Evolutionary conservation across 352 stramenopile species (phyloP), one percentile per base, ranked within the genome.

Genomic region (Phytophthora macrochlamydospora): DNA sequence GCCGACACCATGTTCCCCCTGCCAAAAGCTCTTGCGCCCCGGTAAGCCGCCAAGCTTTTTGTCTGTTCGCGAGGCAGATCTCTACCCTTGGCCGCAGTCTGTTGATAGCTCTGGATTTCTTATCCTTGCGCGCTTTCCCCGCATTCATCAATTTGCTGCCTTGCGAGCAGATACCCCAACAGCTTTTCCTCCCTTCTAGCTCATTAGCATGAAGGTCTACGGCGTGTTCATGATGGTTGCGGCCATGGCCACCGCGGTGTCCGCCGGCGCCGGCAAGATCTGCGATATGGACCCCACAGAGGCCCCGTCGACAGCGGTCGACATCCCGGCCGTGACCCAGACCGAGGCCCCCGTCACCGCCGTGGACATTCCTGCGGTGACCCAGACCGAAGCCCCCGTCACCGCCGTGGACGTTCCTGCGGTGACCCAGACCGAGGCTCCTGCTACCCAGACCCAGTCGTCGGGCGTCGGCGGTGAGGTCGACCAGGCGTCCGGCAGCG

Each of bases 171-270:
- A 73, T 65, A 73, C 59, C 62, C 56, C n/a, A 14, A 46, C 7
- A 49, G 43, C 38, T 45, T 45, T 29, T 49, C 13, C 43, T 49
- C 43, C 30, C 43, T 31, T 49, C 43, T 45, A 45, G 38, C 38
- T 14, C 18, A 50, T n/a, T 32, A 71, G 9, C 42, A 77, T 78
- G 70, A 72, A 78, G 56, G 53, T 78, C n/a, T 69, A 78, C 60
- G 61, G 51, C 12, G 45, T 78, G 45, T 68, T 78, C 51, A 40
- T 69, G 54, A 52, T 73, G 59, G 65, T 60, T 13, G 65, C 59
- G 49, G 70, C 62, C 56, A 71, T 78, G 65, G 61, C 61, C 46
- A 55, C 42, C 40, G 49, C 56, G n/a, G 59, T 75, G 9, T 59
- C 68, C 11, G 70, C 65, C 28, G 59, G 65, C 37, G 24, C 18